Evolutionary conservation across 2,329 filamentous ascomycete species (phyloP).

Genomic region (Cercospora brassicicola): DNA sequence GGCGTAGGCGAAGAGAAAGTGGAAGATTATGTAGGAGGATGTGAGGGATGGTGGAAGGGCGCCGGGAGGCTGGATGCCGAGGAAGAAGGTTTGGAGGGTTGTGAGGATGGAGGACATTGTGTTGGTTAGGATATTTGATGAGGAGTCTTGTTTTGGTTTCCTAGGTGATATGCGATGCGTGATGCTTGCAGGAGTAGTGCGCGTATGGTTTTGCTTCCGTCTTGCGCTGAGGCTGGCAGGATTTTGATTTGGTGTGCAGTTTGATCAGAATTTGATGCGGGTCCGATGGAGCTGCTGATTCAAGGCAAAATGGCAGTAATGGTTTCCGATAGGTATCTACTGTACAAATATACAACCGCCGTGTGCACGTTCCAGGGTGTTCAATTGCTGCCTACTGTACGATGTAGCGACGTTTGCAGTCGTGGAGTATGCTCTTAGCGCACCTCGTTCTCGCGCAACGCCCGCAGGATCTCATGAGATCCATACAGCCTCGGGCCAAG

Average conservation of each 20-base stretch:
- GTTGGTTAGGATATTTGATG: too few species aligned
- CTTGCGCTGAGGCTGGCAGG: background rate
- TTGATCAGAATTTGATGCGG: background rate
- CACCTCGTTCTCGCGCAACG: background rate
- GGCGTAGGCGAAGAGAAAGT: conserved; percentile 50
- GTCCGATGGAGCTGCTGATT: background rate
- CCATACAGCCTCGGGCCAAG: background rate
- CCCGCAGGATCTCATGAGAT: background rate
- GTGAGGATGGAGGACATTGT: background rate
- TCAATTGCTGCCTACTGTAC: background rate
- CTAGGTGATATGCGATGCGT: too few species aligned
- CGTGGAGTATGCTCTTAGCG: background rate
- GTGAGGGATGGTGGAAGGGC: conserved; percentile 28
- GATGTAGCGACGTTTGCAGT: background rate
- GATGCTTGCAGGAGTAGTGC: too few species aligned
- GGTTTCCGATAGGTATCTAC: background rate
- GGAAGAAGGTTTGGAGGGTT: conserved; percentile 13
- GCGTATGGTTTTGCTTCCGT: too few species aligned
- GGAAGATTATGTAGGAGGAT: conserved; percentile 41
- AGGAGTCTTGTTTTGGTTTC: too few species aligned
- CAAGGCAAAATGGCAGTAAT: background rate
- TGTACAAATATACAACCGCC: background rate
- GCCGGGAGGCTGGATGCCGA: conserved; percentile 31
- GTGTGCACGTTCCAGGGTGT: background rate
- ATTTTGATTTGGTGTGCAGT: background rate